phyloP scores from a whole-genome alignment of 768 basidiomycete genomes.

The Phaeotremella skinneri region DNA sequence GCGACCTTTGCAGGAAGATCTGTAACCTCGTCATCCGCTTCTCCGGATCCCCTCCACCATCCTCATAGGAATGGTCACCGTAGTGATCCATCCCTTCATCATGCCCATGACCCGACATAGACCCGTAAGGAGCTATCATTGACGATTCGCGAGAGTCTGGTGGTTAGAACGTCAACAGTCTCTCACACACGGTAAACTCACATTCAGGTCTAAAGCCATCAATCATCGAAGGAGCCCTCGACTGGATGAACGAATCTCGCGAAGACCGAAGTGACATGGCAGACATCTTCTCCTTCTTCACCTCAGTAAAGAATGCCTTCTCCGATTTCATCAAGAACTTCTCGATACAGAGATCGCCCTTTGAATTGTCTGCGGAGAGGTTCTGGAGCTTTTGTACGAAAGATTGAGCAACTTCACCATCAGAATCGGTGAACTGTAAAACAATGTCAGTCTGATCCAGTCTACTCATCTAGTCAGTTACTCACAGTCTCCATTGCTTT shows the following conservation, averaged over 20 bases:
- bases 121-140: conserved; percentile 45
- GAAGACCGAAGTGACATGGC: conserved; percentile 47
- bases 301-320: conserved; percentile 86
- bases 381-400: conserved; percentile 80
- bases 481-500: conserved; percentile 84
- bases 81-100: conserved; percentile 30
- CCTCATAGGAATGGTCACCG: conserved; percentile 57
- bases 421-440: conserved; percentile 80
- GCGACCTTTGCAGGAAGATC: conserved; percentile 73
- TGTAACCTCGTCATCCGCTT: conserved; percentile 78
- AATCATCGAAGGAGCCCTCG: conserved; percentile 45
- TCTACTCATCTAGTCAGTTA: too few relatives aligned
- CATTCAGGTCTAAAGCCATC: conserved; percentile 64
- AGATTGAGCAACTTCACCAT: conserved; percentile 84
- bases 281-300: conserved; percentile 80
- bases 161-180: conserved; percentile 10
- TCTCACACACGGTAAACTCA: conserved; percentile 53
- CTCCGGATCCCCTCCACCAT: conserved; percentile 54
- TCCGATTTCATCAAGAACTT: conserved; percentile 86
- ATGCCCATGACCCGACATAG: conserved; percentile 41
- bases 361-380: conserved; percentile 81
- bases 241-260: conserved; percentile 48
- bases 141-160: conserved; percentile 34
- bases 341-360: conserved; percentile 87
- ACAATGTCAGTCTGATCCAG: conserved; percentile 5